Percentiles rank a stretch among this genome's conserved stretches.
These are phyloP conservation scores for Phaeosphaeria sp. DNA, from an alignment of 2,329 filamentous ascomycete genomes.

Conservation along the genomic window DNA sequence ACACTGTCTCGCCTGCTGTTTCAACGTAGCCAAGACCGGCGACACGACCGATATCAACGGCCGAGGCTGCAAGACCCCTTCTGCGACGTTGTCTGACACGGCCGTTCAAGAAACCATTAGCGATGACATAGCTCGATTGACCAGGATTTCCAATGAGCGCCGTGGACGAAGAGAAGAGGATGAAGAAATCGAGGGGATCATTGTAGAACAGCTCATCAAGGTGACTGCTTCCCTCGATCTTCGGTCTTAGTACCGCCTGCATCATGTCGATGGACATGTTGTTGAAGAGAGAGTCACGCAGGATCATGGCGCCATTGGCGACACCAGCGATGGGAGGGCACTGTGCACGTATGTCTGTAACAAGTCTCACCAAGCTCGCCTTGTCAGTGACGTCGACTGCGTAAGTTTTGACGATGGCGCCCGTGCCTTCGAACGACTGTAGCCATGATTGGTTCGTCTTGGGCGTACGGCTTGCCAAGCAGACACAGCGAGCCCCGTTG, in stretches of 20 bases:
- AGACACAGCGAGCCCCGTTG: conserved; percentile 21
- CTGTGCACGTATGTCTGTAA: neutral
- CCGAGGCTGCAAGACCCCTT: conserved; percentile 2
- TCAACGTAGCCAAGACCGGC: conserved; percentile 51
- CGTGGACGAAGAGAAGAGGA: conserved; percentile 20
- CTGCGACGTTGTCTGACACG: conserved; percentile 42
- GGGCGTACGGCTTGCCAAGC: conserved; percentile 50
- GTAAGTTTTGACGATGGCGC: conserved; percentile 7
- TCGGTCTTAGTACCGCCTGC: conserved; percentile 11
- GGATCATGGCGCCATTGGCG: conserved; percentile 23
- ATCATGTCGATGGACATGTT: conserved; percentile 8
- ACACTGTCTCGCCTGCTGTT: neutral
- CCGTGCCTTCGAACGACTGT: conserved; percentile 1
- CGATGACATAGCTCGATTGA: conserved; percentile 22
- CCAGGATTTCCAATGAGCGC: conserved; percentile 12
- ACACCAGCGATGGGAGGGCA: conserved; percentile 21
- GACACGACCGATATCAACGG: conserved; percentile 10
- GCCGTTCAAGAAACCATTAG: conserved; percentile 48
- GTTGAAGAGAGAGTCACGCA: conserved; percentile 12
- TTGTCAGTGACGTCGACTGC: conserved; percentile 11
- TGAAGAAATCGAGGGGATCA: conserved; percentile 26
- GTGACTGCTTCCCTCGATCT: conserved; percentile 18
- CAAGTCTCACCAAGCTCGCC: neutral
- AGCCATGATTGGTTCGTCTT: conserved; percentile 21
- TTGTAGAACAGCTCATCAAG: conserved; percentile 20